These are phyloP conservation scores for Ganoderma sinense DNA, from an alignment of 1,284 basidiomycete genomes.

Conservation along the genomic window DNA sequence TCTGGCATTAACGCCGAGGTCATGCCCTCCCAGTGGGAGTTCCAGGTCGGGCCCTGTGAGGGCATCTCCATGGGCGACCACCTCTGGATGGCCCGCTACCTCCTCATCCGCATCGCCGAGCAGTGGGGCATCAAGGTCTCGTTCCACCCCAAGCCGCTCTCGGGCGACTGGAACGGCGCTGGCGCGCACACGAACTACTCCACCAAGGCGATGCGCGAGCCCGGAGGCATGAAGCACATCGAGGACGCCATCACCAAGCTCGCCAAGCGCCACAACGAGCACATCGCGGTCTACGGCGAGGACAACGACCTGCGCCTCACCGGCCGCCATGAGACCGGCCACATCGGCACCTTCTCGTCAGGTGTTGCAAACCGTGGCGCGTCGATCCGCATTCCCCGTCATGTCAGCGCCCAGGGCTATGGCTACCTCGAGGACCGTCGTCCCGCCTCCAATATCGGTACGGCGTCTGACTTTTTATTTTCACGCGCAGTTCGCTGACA, in stretches of 20 bases:
- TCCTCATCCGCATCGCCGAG: constrained; percentile 93
- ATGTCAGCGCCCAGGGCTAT: constrained; percentile 91
- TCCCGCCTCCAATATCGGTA: constrained; percentile 97
- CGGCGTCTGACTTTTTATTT: constrained; percentile 37
- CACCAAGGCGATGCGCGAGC: constrained; percentile 91
- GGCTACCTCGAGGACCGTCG: constrained; percentile 98
- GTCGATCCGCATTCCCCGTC: constrained; percentile 93
- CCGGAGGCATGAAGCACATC: constrained; percentile 94
- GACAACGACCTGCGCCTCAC: constrained; percentile 96
- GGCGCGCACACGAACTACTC: constrained; percentile 97
- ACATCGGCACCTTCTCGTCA: constrained; percentile 92
- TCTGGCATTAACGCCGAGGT: constrained; percentile 99
- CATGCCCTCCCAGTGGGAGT: constrained; percentile 99
- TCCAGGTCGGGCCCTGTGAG: constrained; percentile 98
- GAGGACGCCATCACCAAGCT: constrained; percentile 95
- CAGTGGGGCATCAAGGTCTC: constrained; percentile 99
- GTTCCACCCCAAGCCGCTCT: constrained; percentile 99
- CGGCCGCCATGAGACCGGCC: constrained; percentile 96
- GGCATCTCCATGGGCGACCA: constrained; percentile 99
- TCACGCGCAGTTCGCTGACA: constrained; percentile 9
- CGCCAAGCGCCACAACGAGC: constrained; percentile 83
- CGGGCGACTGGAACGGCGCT: constrained; percentile 99
- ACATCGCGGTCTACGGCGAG: constrained; percentile 97
- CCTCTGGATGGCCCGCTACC: constrained; percentile 96
- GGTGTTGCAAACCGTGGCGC: constrained; percentile 98